These are phyloP conservation scores for Posidonia oceanica DNA, from an alignment of 116 monocot genomes.

Conservation along the genomic window DNA sequence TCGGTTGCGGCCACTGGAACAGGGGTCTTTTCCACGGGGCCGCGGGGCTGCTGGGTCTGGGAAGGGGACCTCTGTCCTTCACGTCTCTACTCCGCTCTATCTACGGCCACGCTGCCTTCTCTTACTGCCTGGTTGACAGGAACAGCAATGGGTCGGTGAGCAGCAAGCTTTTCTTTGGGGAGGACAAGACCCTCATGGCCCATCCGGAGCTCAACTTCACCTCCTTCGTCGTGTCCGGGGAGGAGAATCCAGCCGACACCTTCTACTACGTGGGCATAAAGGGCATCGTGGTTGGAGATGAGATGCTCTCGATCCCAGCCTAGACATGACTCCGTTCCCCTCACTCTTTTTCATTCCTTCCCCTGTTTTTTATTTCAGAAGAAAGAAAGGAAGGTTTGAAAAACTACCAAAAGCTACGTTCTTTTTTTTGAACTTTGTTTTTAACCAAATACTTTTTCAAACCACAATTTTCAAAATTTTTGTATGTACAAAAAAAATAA, in stretches of 20 bases:
- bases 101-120: constrained; percentile 63
- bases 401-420: too few relatives aligned
- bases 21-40: constrained; percentile 83
- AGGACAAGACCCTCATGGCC: constrained; percentile 28
- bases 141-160: constrained; percentile 55
- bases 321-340: too few relatives aligned
- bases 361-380: too few relatives aligned
- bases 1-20: constrained; percentile 97
- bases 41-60: constrained; percentile 81
- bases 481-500: too few relatives aligned
- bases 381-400: too few relatives aligned
- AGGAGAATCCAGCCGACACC: constrained; percentile 40
- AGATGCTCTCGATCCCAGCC: constrained; percentile 34
- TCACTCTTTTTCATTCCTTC: too few relatives aligned
- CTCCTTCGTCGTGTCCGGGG: constrained; percentile 25
- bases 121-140: constrained; percentile 85
- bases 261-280: constrained; percentile 86
- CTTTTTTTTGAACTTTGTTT: too few relatives aligned
- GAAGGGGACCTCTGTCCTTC: constrained; percentile 83
- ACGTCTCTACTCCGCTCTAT: constrained; percentile 61
- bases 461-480: too few relatives aligned
- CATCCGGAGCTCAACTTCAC: constrained; percentile 70
- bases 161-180: constrained; percentile 83
- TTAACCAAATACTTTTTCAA: too few relatives aligned
- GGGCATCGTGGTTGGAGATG: constrained; percentile 43